These are phyloP conservation scores for Suillus plorans DNA, from an alignment of 768 basidiomycete genomes.

Conservation along the genomic window DNA sequence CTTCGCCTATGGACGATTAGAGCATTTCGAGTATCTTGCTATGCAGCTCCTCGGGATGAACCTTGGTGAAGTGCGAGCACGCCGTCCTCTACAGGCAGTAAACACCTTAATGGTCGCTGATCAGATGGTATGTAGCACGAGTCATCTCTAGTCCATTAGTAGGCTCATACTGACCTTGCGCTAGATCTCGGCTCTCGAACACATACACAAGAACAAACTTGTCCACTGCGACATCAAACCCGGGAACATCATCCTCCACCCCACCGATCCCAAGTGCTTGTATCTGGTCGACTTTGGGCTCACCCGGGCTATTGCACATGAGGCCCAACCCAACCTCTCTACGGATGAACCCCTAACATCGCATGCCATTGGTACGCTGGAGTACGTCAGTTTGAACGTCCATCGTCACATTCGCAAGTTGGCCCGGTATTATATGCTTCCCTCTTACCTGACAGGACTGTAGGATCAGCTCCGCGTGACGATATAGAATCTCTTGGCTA, in stretches of 20 bases:
- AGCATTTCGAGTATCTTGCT: conserved; percentile 37
- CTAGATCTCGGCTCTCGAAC: not conserved
- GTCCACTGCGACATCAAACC: not conserved
- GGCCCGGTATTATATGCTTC: not conserved
- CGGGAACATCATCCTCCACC: not conserved
- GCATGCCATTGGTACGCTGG: not conserved
- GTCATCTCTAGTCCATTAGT: not conserved
- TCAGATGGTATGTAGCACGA: not conserved
- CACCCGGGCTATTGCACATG: not conserved
- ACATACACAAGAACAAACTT: not conserved
- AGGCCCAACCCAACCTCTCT: not conserved
- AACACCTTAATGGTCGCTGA: not conserved
- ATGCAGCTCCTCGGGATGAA: conserved; percentile 15
- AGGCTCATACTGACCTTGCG: not conserved
- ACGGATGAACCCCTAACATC: not conserved
- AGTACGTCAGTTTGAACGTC: not conserved
- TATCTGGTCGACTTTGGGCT: not conserved
- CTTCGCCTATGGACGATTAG: conserved; percentile 30
- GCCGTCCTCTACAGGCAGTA: not conserved
- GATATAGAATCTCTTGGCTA: not conserved
- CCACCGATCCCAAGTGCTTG: not conserved
- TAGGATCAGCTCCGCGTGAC: not conserved
- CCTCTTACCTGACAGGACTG: not conserved
- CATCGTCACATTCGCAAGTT: not conserved
- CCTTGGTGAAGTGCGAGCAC: conserved; percentile 14